phyloP scores from a whole-genome alignment of 2,329 filamentous ascomycete species.

The Exophiala lecanii-corni region DNA sequence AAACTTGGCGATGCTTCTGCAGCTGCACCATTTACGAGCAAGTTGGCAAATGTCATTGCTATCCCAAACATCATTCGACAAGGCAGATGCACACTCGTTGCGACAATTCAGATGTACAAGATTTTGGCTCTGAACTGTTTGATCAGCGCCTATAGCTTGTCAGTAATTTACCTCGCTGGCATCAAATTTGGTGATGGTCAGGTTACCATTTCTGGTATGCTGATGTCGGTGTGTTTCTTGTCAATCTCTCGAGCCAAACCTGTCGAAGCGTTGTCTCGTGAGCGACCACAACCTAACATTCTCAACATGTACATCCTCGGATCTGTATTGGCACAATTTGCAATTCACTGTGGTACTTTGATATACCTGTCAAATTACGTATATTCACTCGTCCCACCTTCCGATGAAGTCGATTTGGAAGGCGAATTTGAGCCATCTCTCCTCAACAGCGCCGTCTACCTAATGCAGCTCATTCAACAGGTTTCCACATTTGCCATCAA shows the following conservation, averaged over 20 bases:
- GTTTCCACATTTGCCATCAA: slow-evolving; percentile 99
- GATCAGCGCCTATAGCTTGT: slow-evolving; percentile 95
- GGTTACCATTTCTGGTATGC: slow-evolving; percentile 97
- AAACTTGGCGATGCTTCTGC: slow-evolving; percentile 97
- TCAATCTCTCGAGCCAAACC: slow-evolving; percentile 97
- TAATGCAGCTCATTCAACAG: slow-evolving; percentile 96
- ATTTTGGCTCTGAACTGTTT: slow-evolving; percentile 96
- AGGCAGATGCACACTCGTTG: slow-evolving; percentile 93
- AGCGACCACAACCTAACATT: slow-evolving; percentile 96
- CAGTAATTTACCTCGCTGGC: slow-evolving; percentile 91
- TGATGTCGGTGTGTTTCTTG: slow-evolving; percentile 99
- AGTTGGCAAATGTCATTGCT: slow-evolving; percentile 92
- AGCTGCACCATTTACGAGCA: slow-evolving; percentile 94
- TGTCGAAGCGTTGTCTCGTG: slow-evolving; percentile 91
- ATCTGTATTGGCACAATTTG: slow-evolving; percentile 94
- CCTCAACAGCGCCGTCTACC: slow-evolving; percentile 93
- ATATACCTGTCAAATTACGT: slow-evolving; percentile 92
- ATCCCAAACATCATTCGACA: slow-evolving; percentile 98
- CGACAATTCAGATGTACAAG: slow-evolving; percentile 99
- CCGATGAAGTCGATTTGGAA: slow-evolving; percentile 75
- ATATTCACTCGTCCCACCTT: slow-evolving; percentile 70
- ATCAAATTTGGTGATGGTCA: slow-evolving; percentile 99
- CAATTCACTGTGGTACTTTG: slow-evolving; percentile 86
- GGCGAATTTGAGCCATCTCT: slow-evolving; percentile 90
- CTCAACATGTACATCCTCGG: slow-evolving; percentile 99